Conservation (phyloP, 2,329 filamentous ascomycete genomes). For the Clarireedia monteithiana region DNA sequence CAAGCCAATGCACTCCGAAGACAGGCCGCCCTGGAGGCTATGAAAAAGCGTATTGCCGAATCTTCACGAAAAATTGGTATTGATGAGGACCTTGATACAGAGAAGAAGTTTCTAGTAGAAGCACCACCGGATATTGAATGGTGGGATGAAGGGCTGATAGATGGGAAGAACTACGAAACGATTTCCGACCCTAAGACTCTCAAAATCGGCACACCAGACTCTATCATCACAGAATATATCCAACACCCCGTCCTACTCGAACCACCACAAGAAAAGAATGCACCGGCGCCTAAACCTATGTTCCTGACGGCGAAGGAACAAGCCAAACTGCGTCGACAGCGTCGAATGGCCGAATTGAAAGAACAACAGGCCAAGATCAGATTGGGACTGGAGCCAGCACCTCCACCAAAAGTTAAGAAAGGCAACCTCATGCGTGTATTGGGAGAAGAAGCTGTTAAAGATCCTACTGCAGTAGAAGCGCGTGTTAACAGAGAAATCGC, state of each 20-base stretch:
- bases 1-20: constrained; percentile 84
- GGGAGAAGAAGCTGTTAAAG: constrained; percentile 79
- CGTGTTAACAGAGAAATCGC: constrained; percentile 89
- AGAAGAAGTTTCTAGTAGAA: constrained; percentile 83
- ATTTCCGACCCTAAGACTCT: constrained; percentile 58
- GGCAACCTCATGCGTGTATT: constrained; percentile 96
- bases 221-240: constrained; percentile 82
- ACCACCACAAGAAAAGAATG: constrained; percentile 81
- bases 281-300: constrained; percentile 77
- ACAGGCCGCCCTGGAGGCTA: constrained; percentile 81
- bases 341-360: constrained; percentile 86
- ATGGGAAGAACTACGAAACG: constrained; percentile 65
- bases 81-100: constrained; percentile 80
- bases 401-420: constrained; percentile 93
- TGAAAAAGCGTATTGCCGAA: constrained; percentile 89
- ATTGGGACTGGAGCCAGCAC: constrained; percentile 79
- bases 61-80: constrained; percentile 85
- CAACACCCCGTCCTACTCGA: constrained; percentile 89
- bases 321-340: constrained; percentile 81
- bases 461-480: constrained; percentile 93
- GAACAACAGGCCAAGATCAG: constrained; percentile 95
- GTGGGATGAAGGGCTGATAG: constrained; percentile 89
- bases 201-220: constrained; percentile 71
- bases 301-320: constrained; percentile 87
- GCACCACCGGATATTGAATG: constrained; percentile 85